phyloP scores from a whole-genome alignment of 2,329 filamentous ascomycete species.

The Fusarium guadeloupense region DNA sequence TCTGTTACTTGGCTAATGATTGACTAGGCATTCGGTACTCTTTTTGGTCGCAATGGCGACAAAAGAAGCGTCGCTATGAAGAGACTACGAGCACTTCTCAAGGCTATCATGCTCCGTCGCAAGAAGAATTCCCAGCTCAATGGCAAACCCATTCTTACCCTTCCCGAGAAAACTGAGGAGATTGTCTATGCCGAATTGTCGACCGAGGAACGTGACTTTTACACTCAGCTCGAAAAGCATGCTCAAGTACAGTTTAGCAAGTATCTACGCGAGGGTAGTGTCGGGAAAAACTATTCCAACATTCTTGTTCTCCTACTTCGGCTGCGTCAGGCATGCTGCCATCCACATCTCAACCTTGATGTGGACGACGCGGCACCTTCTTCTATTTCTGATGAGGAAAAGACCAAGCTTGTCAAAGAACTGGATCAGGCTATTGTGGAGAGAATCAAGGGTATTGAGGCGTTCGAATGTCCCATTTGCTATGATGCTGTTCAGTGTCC shows the following conservation, averaged over 20 bases:
- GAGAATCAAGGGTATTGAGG: constrained; percentile 68
- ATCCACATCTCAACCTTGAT: constrained; percentile 46
- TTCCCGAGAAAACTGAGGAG: constrained; percentile 80
- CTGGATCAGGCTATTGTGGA: constrained; percentile 69
- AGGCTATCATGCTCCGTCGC: constrained; percentile 82
- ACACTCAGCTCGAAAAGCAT: constrained; percentile 75
- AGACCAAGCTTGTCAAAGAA: constrained; percentile 69
- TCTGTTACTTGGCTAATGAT: not conserved
- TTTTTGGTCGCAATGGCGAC: constrained; percentile 53
- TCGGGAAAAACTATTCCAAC: constrained; percentile 77
- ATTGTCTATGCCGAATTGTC: constrained; percentile 78
- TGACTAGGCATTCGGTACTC: constrained; percentile 53
- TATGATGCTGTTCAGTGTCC: constrained; percentile 80
- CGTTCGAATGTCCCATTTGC: constrained; percentile 85
- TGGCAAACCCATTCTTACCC: constrained; percentile 79
- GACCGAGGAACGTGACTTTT: constrained; percentile 78
- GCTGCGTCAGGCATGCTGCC: constrained; percentile 75
- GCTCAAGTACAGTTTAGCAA: constrained; percentile 79
- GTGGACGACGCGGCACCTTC: constrained; percentile 49
- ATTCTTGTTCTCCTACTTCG: constrained; percentile 84
- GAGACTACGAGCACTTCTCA: constrained; percentile 77
- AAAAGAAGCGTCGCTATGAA: constrained; percentile 72
- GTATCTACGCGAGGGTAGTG: constrained; percentile 73
- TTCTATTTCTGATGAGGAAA: constrained; percentile 56
- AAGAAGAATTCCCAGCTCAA: constrained; percentile 83